A percentile compares a stretch with the other conserved stretches of the same genome.
Evolutionary conservation across 257 asterid genomes (phyloP).

Genomic region (Penstemon davidsonii): DNA sequence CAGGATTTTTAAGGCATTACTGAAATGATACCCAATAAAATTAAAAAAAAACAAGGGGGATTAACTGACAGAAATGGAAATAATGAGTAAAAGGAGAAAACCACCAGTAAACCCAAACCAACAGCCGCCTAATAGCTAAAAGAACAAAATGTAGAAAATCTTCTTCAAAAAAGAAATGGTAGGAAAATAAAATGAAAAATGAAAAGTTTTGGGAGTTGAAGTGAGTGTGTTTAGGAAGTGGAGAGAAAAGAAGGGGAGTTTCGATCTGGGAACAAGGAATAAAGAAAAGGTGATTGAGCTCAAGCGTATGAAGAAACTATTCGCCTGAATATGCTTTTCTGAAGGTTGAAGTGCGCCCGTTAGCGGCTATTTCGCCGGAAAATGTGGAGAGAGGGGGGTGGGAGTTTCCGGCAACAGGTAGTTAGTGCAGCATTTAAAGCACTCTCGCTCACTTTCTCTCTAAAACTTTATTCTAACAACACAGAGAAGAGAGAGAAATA

Average conservation of each 20-base stretch:
- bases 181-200: background rate
- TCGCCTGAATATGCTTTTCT: slow-evolving; percentile 19
- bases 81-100: slow-evolving; percentile 2
- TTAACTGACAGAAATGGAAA: slow-evolving; percentile 13
- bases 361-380: slow-evolving; percentile 12
- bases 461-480: slow-evolving; percentile 20
- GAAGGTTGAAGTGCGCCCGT: background rate
- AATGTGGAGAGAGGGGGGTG: slow-evolving; percentile 22
- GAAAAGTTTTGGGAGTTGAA: slow-evolving; percentile 13
- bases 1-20: slow-evolving; percentile 33
- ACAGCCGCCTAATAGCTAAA: slow-evolving; percentile 11
- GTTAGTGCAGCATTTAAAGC: slow-evolving; percentile 41
- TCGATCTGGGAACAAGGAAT: slow-evolving; percentile 33
- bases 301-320: slow-evolving; percentile 17
- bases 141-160: slow-evolving; percentile 2
- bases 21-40: background rate
- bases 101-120: slow-evolving; percentile 18
- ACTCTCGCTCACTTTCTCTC: slow-evolving; percentile 30
- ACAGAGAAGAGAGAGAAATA: slow-evolving; percentile 1
- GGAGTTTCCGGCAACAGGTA: slow-evolving; percentile 42
- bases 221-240: background rate
- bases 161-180: background rate
- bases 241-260: slow-evolving; percentile 2
- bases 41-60: background rate
- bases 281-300: slow-evolving; percentile 7